Conservation (phyloP, 257 asterid species). For the Nicotiana attenuata region DNA sequence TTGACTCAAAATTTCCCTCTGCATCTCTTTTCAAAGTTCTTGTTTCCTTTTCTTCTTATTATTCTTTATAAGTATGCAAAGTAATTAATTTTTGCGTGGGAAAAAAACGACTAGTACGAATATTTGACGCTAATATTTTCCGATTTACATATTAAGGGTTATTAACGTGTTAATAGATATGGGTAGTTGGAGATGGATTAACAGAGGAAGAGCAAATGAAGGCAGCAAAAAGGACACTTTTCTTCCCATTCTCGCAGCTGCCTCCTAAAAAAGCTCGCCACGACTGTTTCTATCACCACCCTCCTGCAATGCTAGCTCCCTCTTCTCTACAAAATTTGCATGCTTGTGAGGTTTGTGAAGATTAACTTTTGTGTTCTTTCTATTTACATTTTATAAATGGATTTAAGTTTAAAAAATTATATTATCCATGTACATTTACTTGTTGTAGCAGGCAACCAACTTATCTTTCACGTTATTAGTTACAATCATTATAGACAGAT, state of each 20-base stretch:
- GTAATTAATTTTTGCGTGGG: neutral
- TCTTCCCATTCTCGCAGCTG: slow-evolving; percentile 68
- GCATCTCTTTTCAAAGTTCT: neutral
- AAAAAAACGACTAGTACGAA: neutral
- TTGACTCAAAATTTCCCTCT: neutral
- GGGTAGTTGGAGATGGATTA: slow-evolving; percentile 81
- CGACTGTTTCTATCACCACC: slow-evolving; percentile 51
- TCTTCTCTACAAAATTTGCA: slow-evolving; percentile 60
- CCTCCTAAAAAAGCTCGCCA: slow-evolving; percentile 63
- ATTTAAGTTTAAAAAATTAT: no score
- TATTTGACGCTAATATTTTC: neutral
- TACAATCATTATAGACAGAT: no score
- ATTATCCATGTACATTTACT: no score
- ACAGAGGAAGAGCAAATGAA: slow-evolving; percentile 51
- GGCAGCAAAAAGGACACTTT: slow-evolving; percentile 64
- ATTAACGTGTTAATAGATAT: slow-evolving; percentile 30
- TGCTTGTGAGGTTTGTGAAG: slow-evolving; percentile 69
- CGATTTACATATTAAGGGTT: neutral
- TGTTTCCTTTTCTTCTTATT: neutral
- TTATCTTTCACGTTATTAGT: no score
- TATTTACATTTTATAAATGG: no score
- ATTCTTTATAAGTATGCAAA: neutral
- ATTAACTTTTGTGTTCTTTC: neutral
- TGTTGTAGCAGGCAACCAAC: no score
- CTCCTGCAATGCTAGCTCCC: slow-evolving; percentile 83